These are phyloP conservation scores for Triangularia setosa DNA, from an alignment of 2,329 filamentous ascomycete species.

Conservation along the genomic window DNA sequence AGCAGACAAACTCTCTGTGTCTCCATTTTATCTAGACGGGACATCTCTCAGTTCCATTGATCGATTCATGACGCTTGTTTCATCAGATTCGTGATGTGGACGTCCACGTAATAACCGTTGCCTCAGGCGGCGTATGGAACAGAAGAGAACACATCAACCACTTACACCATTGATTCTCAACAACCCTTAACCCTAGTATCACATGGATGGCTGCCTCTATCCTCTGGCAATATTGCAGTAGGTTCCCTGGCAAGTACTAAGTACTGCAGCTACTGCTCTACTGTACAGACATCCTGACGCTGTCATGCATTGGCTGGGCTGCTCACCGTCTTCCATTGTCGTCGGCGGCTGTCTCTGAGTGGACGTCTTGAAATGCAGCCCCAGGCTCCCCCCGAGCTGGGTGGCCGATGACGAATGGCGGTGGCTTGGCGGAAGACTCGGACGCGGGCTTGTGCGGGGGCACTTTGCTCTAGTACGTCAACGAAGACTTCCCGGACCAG, in stretches of 20 bases:
- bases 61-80: background rate
- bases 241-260: no score
- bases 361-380: background rate
- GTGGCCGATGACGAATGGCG: conserved; percentile 20
- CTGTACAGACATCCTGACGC: no score
- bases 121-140: conserved; percentile 1
- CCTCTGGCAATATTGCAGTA: no score
- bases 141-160: background rate
- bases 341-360: conserved; percentile 8
- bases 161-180: background rate
- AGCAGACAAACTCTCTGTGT: background rate
- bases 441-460: conserved; percentile 17
- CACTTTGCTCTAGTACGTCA: conserved; percentile 9
- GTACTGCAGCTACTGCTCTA: no score
- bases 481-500: conserved; percentile 28
- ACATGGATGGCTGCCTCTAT: background rate
- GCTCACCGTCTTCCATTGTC: conserved; percentile 2
- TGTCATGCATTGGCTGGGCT: background rate
- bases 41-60: background rate
- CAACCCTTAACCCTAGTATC: background rate
- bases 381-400: conserved; percentile 4
- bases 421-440: conserved; percentile 23
- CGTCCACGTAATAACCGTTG: background rate
- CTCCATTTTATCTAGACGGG: background rate
- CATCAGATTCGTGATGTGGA: background rate